Evolutionary conservation across 805 yeast species (phyloP).

Genomic region (Wickerhamiella siamensis): DNA sequence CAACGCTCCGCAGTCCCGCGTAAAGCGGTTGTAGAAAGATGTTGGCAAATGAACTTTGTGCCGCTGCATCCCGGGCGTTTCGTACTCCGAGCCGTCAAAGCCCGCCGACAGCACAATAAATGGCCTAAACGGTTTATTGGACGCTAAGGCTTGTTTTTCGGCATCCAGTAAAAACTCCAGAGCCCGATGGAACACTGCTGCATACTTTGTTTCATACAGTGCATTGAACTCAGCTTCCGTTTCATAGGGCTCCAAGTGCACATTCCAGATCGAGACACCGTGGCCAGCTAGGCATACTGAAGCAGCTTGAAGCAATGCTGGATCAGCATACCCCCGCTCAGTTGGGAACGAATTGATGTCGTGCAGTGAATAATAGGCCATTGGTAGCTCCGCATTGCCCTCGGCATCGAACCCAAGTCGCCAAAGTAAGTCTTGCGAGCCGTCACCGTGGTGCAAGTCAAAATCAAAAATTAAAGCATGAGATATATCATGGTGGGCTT

Average conservation of each 20-base stretch:
- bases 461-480: slow-evolving; percentile 74
- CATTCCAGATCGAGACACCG: slow-evolving; percentile 69
- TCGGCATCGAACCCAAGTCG: slow-evolving; percentile 43
- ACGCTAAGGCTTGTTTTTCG: background rate
- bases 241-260: slow-evolving; percentile 55
- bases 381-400: slow-evolving; percentile 19
- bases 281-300: slow-evolving; percentile 67
- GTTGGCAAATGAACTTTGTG: slow-evolving; percentile 76
- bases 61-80: slow-evolving; percentile 71
- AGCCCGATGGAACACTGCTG: slow-evolving; percentile 48
- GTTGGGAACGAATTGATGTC: slow-evolving; percentile 81
- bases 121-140: slow-evolving; percentile 34
- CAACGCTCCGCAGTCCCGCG: slow-evolving; percentile 54
- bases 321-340: slow-evolving; percentile 61
- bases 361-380: slow-evolving; percentile 73
- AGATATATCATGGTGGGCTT: slow-evolving; percentile 43
- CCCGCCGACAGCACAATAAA: slow-evolving; percentile 72
- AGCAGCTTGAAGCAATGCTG: slow-evolving; percentile 57
- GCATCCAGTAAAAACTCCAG: slow-evolving; percentile 32
- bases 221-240: slow-evolving; percentile 50
- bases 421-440: slow-evolving; percentile 78
- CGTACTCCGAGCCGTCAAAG: slow-evolving; percentile 76
- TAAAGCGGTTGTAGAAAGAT: slow-evolving; percentile 55
- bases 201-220: slow-evolving; percentile 47
- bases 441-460: slow-evolving; percentile 83